Base-by-base conservation (phyloP, 768 basidiomycete species). In the Xerocomellus intermedius region DNA sequence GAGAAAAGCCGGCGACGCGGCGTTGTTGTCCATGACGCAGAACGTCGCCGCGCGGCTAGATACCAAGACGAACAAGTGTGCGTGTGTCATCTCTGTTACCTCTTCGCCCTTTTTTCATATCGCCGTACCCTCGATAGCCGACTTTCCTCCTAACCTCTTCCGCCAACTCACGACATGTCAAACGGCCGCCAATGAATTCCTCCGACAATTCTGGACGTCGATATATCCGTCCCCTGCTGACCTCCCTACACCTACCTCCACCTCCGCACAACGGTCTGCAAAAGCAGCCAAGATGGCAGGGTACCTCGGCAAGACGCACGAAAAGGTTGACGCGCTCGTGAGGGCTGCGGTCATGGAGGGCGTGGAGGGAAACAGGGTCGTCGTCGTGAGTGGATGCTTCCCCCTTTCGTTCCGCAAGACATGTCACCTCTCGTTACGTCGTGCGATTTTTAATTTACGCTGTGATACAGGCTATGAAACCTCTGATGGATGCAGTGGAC, bases 181-280 rank as follows among this genome's bases (percentile, higher is more conserved):
- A 66, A 92, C 92, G 1, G 89, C 95, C 4, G 88, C 95, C 12
- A 94, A 93, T 64, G 97, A 99, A 68, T 97, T 98, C 69, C 77
- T 99, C 14, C 86, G 96, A 28, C 97, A 98, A 68, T 98, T 94
- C 69, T 98, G 95, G 94, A 81, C 86, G 2, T 82, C 93, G 2
- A 82, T 90, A 47, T 89, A 93, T 58, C 95, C 94, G 6, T 84
- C 88, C 7, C 71, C 79, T 1, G 74, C 79, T 17, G 89, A 89
- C 46, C 63, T 75, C 17, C 79, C 80, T 50, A 76, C 80, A 0
- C 68, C 82, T 3, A 74, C 75, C 3, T 73, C 76, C 2, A 85
- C 85, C 0, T 79, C 84, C 3, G 79, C 81, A 1, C 91, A 96
- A 65, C 84, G 87, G 60, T 79, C 82, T 2, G 78, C 82, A 6